phyloP scores from a whole-genome alignment of 2,329 filamentous ascomycete genomes.

The Coccinonectria pachysandricola region DNA sequence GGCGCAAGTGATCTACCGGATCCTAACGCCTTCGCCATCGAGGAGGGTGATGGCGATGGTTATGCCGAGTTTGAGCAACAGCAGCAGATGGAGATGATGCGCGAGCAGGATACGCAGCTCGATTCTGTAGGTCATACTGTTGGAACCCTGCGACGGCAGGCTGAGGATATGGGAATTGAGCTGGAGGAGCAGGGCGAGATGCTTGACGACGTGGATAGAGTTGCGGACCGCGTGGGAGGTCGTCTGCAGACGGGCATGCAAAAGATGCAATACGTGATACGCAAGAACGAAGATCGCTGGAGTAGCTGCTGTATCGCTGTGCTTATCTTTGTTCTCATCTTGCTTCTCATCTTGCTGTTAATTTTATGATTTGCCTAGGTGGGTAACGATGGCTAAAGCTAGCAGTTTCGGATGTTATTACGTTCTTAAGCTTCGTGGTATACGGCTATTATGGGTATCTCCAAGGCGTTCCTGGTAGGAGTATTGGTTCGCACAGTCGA shows the following conservation, averaged over 20 bases:
- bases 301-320: conserved; percentile 88
- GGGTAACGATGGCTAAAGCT: not conserved
- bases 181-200: conserved; percentile 89
- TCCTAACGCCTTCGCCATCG: conserved; percentile 47
- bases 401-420: not conserved
- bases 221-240: conserved; percentile 80
- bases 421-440: no score
- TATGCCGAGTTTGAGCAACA: conserved; percentile 84
- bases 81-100: conserved; percentile 84
- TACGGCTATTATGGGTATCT: conserved; percentile 5
- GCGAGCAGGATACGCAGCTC: conserved; percentile 85
- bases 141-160: conserved; percentile 80
- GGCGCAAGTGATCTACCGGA: conserved; percentile 38
- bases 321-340: conserved; percentile 77
- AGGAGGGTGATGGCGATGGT: conserved; percentile 33
- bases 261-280: conserved; percentile 75
- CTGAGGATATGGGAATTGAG: conserved; percentile 91
- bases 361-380: conserved; percentile 37
- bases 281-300: conserved; percentile 76
- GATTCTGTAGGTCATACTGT: conserved; percentile 91
- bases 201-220: conserved; percentile 71
- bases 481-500: conserved; percentile 6
- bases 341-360: conserved; percentile 71
- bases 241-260: conserved; percentile 78
- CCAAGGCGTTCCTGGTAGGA: conserved; percentile 12